Conservation (phyloP, 768 basidiomycete genomes). For the Leucocoprinus birnbaumii region DNA sequence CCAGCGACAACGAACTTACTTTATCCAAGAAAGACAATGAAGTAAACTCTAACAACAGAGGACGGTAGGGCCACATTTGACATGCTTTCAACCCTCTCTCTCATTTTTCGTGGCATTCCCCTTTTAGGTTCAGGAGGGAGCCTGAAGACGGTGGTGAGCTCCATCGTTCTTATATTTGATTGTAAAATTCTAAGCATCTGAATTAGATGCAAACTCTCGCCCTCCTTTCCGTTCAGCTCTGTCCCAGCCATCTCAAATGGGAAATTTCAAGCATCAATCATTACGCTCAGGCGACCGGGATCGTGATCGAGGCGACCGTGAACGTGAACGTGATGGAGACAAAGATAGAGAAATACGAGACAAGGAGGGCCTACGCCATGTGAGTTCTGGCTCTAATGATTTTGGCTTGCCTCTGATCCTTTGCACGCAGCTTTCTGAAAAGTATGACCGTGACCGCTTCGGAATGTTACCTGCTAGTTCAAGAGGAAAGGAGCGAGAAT, state of each 20-base stretch:
- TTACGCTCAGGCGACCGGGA: constrained; percentile 64
- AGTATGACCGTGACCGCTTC: constrained; percentile 81
- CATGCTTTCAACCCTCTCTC: background rate
- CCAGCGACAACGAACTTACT: constrained; percentile 58
- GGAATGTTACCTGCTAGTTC: constrained; percentile 47
- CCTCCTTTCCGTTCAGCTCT: constrained; percentile 70
- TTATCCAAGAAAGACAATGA: constrained; percentile 71
- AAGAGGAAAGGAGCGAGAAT: constrained; percentile 67
- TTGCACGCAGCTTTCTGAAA: constrained; percentile 68
- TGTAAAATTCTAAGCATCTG: constrained; percentile 8
- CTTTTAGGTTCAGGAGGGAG: constrained; percentile 69
- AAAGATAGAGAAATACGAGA: constrained; percentile 62
- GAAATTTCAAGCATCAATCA: constrained; percentile 89
- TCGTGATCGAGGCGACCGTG: constrained; percentile 56
- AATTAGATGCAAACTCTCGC: constrained; percentile 44
- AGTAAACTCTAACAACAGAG: constrained; percentile 52
- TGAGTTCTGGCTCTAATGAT: constrained; percentile 30
- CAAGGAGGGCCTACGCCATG: constrained; percentile 77
- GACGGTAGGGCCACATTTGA: constrained; percentile 31
- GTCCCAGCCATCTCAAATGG: constrained; percentile 89
- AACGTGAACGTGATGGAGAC: constrained; percentile 45
- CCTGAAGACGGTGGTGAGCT: constrained; percentile 66
- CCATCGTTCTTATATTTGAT: background rate
- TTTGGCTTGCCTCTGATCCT: constrained; percentile 4
- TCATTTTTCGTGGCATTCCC: constrained; percentile 16